These are phyloP conservation scores for Catunica adiposa DNA, from an alignment of 2,329 filamentous ascomycete genomes.

Conservation along the genomic window DNA sequence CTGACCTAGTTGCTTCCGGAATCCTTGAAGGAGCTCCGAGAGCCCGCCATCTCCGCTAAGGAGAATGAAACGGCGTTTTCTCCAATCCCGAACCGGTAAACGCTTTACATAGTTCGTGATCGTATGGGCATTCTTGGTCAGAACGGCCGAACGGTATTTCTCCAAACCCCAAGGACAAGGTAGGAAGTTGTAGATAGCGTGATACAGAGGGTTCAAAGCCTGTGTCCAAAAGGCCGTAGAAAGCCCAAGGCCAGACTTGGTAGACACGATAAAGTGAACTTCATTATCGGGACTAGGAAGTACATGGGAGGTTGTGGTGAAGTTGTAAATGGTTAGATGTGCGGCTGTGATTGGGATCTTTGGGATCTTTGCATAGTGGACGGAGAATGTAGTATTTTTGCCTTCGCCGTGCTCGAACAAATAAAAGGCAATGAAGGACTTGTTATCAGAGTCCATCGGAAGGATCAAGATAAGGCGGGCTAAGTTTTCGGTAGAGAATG, in stretches of 20 bases:
- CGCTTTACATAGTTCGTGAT: constrained; percentile 46
- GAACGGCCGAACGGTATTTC: constrained; percentile 33
- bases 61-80: constrained; percentile 47
- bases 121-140: constrained; percentile 46
- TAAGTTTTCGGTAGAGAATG: not conserved
- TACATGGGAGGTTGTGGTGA: constrained; percentile 6
- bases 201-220: constrained; percentile 1
- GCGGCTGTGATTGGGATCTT: constrained; percentile 20
- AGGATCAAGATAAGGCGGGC: not conserved
- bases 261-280: constrained; percentile 52
- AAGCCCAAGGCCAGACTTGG: constrained; percentile 43
- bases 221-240: constrained; percentile 22
- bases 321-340: constrained; percentile 10
- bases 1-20: not conserved
- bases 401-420: constrained; percentile 6
- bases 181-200: constrained; percentile 12
- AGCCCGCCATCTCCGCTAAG: constrained; percentile 80
- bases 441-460: not conserved
- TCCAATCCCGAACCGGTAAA: constrained; percentile 16
- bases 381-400: constrained; percentile 13
- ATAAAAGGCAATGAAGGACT: constrained; percentile 3
- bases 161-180: constrained; percentile 19
- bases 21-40: constrained; percentile 61
- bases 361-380: constrained; percentile 15
- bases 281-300: constrained; percentile 15